Base-by-base conservation (phyloP, 306 rosid genomes). In the Trifolium repens region DNA sequence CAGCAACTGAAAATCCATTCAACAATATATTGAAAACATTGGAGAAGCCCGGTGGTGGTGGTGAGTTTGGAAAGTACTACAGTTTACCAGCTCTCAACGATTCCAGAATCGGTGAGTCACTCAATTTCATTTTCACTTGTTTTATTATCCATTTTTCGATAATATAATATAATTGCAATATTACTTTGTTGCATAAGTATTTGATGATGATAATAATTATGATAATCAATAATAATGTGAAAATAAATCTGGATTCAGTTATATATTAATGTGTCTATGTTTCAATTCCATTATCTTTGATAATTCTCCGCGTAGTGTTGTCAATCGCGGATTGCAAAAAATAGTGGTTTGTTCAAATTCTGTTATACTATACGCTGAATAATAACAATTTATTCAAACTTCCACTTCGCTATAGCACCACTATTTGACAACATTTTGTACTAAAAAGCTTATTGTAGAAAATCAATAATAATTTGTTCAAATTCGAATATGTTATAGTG, bases 21-120 rank as follows among this genome's bases (percentile, higher is more conserved):
- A 83, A 82, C 30, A 49, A 67, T 57, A 88, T 94, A 63, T 69
- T 91, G 90, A 91, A 76, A 87, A 83, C 88, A 30, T 90, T 94
- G 1, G 82, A 84, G 84, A 94, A 90, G 82, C 93, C 96, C 4
- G 88, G 64, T n/a, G 96, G 85, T 24, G 97, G 90, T 39, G 96
- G 93, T 46, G 90, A 86, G 60, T 90, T 94, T 37, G 99, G 99
- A n/a, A 89, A 87, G 61, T 92, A 90, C 86, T 91, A 85, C 71
- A 94, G 97, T 86, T 85, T 94, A 86, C 88, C 96, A 8, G 93
- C 97, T 80, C 89, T 94, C 74, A 84, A 87, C 68, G 99, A 94
- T 90, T 91, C 96, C 4, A 82, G 97, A 82, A 87, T 94, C 71
- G 99, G 99, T 92, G 30, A 49, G 86, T 87, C 49, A 26, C 74